These are phyloP conservation scores for Russula foetens DNA, from an alignment of 768 basidiomycete genomes.

Conservation along the genomic window DNA sequence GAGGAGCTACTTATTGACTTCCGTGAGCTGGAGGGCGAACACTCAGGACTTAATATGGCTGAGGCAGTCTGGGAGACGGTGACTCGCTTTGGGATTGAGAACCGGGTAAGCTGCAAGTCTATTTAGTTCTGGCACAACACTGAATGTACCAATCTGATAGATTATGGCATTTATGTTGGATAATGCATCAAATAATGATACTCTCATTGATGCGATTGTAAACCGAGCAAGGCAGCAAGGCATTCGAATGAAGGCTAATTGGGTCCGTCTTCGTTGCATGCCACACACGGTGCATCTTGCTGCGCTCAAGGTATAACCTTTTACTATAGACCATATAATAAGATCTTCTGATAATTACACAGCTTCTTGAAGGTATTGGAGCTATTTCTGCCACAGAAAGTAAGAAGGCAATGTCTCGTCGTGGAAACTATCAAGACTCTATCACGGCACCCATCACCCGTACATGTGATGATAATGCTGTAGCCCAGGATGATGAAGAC, in stretches of 20 bases:
- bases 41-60: neutral
- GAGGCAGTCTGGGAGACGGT: neutral
- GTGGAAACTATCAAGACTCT: neutral
- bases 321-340: too few relatives aligned
- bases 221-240: too few relatives aligned
- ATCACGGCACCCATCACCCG: neutral
- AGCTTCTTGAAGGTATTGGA: neutral
- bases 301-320: neutral
- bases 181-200: neutral
- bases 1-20: neutral
- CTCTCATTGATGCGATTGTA: too few relatives aligned
- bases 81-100: neutral
- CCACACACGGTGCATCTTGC: neutral
- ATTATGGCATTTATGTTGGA: neutral
- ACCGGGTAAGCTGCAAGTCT: neutral
- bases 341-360: too few relatives aligned
- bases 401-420: neutral
- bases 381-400: neutral
- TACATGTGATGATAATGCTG: neutral
- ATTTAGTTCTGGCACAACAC: too few relatives aligned
- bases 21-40: neutral
- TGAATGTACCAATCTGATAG: too few relatives aligned
- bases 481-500: too few relatives aligned
- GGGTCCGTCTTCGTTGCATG: neutral
- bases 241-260: too few relatives aligned